Base-by-base conservation (phyloP, 176 grass and related monocot species). In the Oryza officinalis region DNA sequence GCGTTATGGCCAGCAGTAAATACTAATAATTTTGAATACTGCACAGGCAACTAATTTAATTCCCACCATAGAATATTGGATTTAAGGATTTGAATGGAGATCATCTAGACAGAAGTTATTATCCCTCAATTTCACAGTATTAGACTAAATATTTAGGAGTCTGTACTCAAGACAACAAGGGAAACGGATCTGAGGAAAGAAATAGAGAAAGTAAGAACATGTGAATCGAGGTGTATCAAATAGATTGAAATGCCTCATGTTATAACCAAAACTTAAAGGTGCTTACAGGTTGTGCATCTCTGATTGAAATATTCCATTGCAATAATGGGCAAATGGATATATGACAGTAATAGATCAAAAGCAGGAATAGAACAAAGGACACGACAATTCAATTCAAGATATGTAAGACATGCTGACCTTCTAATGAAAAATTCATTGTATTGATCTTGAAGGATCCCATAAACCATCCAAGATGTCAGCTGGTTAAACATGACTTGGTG, bases 401-500 rank as follows among this genome's bases (percentile, higher is more conserved):
- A 66, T 71, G 22, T 75, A 80, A 38, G 74, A 52, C 30, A 82
- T 76, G 83, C 67, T 80, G 72, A 94, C 96, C 93, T 95, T 88
- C 90, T 92, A 86, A 98, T 93, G 77, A 95, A 98, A 92, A 94
- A 99, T 87, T 99, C 96, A 13, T 45, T 79, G 74, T 96, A 82
- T 72, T 89, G 93, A 95, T 99, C 96, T 90, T 99, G 93, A 94
- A 99, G 93, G 93, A 99, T 90, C 60, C 93, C 96, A 83, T 99
- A 92, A 75, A 99, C 93, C 91, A 96, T 92, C 96, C 96, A 99
- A 75, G 87, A 96, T 64, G 86, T 87, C 76, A 99, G 86, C 77
- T 99, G 96, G 78, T 96, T 99, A 91, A 96, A 96, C 96, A 99
- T 96, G 57, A 96, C 96, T 83, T 94, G 93, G 81, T 99, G 96